Base-by-base conservation (phyloP, 768 basidiomycete genomes). In the Tylopilus cervinicoccineus region DNA sequence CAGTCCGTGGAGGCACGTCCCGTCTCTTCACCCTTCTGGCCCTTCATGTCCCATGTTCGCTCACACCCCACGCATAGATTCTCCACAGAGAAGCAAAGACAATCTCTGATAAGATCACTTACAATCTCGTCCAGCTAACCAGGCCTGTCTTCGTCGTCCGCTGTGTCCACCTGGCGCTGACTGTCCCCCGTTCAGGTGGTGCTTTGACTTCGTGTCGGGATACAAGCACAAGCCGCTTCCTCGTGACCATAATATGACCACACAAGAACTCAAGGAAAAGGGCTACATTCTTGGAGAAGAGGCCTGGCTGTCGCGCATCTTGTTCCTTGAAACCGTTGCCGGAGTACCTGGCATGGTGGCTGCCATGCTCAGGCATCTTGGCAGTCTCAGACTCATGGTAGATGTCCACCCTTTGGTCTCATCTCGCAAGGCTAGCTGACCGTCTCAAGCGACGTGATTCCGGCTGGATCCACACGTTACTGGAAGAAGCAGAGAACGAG, bases 261-360 rank as follows among this genome's bases (percentile, higher is more conserved):
- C 93, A 20, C 75, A 81, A 39, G 79, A 97, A 55, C 76, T 98
- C 22, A 75, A 86, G 45, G 77, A 82, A 54, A 77, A 76, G 19
- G 89, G 92, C 0, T 84, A 87, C 62, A 62, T 89, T 33, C 75
- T 98, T 60, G 74, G 79, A 45, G 84, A 88, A 45, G 69, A 79
- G 17, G 82, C 78, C 37, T 98, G 93, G 94, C 68, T 94, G 40
- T 51, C 73, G 60, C 71, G 85, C 22, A 77, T 84, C 53, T 66
- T 86, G 39, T 79, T 86, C 70, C 76, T 98, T 28, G 95, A 98
- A 70, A 84, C 79, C 44, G 81, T 96, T 45, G 96, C 96, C 12
- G 96, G 90, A 19, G 93, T 97, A 1, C 95, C 95, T 17, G 94
- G 94, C 5, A 94, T 94, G 91, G 92, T 88, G n/a, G 90, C 83